Conservation (phyloP, 768 basidiomycete genomes). For the Cystofilobasidium macerans region DNA sequence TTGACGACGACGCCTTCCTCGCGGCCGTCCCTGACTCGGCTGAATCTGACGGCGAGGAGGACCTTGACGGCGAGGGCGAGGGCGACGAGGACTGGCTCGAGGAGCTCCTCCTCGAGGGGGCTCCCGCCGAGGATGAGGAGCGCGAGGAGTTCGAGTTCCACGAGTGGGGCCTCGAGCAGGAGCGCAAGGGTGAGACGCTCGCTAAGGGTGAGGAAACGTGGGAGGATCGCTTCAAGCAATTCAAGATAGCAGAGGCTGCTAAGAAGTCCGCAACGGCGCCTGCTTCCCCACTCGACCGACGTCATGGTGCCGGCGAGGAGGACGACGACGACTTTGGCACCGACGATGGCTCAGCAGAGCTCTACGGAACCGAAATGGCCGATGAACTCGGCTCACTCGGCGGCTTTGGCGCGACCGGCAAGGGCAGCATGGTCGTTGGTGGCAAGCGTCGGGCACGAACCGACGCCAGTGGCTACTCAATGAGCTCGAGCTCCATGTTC, state of each 20-base stretch:
- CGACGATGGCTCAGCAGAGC: slow-evolving; percentile 30
- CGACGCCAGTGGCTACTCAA: slow-evolving; percentile 86
- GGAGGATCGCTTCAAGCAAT: slow-evolving; percentile 69
- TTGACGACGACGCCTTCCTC: slow-evolving; percentile 92
- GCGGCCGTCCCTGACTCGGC: slow-evolving; percentile 42
- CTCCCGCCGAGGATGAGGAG: slow-evolving; percentile 27
- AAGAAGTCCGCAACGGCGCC: slow-evolving; percentile 35
- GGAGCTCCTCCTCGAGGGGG: slow-evolving; percentile 25
- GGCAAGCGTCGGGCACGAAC: slow-evolving; percentile 53
- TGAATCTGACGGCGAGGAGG: slow-evolving; percentile 59
- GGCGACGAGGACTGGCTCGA: slow-evolving; percentile 52
- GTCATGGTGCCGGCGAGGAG: slow-evolving; percentile 26
- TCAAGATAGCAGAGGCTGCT: slow-evolving; percentile 47
- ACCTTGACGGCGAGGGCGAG: slow-evolving; percentile 33
- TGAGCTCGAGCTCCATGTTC: slow-evolving; percentile 94
- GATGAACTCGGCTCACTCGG: slow-evolving; percentile 3
- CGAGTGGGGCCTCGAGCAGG: slow-evolving; percentile 44
- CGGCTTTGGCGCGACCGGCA: neutral
- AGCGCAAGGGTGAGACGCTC: slow-evolving; percentile 29
- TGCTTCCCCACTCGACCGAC: slow-evolving; percentile 8
- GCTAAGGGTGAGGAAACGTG: slow-evolving; percentile 45
- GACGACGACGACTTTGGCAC: slow-evolving; percentile 38
- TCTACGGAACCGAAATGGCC: neutral
- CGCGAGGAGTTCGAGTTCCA: slow-evolving; percentile 44
- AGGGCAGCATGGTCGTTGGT: slow-evolving; percentile 47